A percentile compares a stretch with the other conserved stretches of the same genome.
Evolutionary conservation across 2,329 filamentous ascomycete genomes (phyloP).

Genomic region (Botryotinia convoluta): DNA sequence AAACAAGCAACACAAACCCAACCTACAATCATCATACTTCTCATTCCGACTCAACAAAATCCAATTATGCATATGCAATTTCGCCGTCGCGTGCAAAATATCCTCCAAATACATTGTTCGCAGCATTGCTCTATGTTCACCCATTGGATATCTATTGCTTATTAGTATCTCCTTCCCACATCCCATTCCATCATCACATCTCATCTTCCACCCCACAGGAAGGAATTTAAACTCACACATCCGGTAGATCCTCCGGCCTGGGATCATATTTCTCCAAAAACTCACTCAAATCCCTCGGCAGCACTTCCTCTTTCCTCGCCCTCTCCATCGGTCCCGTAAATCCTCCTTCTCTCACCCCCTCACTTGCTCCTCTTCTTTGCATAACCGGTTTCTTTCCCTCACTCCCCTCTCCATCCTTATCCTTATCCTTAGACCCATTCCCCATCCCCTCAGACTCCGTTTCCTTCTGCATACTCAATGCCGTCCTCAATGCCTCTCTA

Average conservation of each 20-base stretch:
- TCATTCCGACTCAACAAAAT: conserved; percentile 25
- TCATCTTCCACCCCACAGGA: background rate
- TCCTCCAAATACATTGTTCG: conserved; percentile 24
- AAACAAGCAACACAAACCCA: background rate
- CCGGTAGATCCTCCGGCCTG: background rate
- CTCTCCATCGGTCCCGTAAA: background rate
- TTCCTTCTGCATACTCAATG: background rate
- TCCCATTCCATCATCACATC: too few species aligned
- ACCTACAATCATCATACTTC: conserved; percentile 23
- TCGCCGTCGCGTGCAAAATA: conserved; percentile 23
- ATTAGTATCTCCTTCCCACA: background rate
- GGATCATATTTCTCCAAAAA: conserved; percentile 27
- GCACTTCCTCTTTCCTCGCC: too few species aligned
- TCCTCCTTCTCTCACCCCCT: background rate
- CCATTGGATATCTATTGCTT: conserved; percentile 10
- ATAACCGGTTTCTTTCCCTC: background rate
- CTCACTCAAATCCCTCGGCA: conserved; percentile 7
- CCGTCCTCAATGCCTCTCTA: background rate
- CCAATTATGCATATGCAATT: conserved; percentile 27
- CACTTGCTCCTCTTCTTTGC: conserved; percentile 4
- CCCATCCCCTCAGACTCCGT: too few species aligned
- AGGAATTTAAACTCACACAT: background rate
- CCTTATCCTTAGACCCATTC: too few species aligned
- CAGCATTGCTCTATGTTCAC: conserved; percentile 22
- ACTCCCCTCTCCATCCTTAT: background rate